Base-by-base conservation (phyloP, 1,139 yeast species). In the Pichia cactophila region DNA sequence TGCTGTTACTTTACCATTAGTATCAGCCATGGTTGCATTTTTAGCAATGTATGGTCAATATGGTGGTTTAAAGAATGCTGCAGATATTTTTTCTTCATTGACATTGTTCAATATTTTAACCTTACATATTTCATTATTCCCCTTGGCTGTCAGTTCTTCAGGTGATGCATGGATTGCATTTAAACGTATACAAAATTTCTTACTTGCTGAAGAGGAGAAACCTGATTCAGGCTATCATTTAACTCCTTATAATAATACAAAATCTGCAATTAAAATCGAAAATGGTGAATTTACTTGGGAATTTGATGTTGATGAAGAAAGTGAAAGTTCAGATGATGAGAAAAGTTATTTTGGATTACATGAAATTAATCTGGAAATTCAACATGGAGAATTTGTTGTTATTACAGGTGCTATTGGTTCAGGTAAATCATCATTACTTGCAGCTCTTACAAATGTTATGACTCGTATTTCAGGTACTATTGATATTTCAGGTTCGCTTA, bases 321-420 rank as follows among this genome's bases (percentile, higher is more conserved):
- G 44, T 5, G 39, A 29, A 11, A 44, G 17, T 10, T 35, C 40
- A n/a, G 42, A 33, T 17, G 33, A 42, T 42, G 12, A 14, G 26
- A 37, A 38, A 14, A 33, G 36, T 33, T 33, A 7, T 12, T 40
- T 62, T 8, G 80, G 82, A 0, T 71, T 81, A 49, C 58, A 65
- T 10, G 59, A 77, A 49, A 61, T 81, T 39, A 63, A 74, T 52
- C 58, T 83, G 16, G 43, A 60, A 0, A 66, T 83, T 43, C 60
- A 66, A 43, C 71, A 71, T 50, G 83, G 84, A 10, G 87, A 83
- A 58, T 80, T 84, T 53, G 68, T 83, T 4, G 81, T 82, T 50
- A 69, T 84, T n/a, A 80, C 86, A 1, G 92, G 92, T 33, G 61
- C 78, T 5, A 80, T 83, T 57, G 92, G 90, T 3, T 71, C 86